These are phyloP conservation scores for Trichophyton equinum DNA, from an alignment of 2,329 filamentous ascomycete genomes.

Conservation along the genomic window DNA sequence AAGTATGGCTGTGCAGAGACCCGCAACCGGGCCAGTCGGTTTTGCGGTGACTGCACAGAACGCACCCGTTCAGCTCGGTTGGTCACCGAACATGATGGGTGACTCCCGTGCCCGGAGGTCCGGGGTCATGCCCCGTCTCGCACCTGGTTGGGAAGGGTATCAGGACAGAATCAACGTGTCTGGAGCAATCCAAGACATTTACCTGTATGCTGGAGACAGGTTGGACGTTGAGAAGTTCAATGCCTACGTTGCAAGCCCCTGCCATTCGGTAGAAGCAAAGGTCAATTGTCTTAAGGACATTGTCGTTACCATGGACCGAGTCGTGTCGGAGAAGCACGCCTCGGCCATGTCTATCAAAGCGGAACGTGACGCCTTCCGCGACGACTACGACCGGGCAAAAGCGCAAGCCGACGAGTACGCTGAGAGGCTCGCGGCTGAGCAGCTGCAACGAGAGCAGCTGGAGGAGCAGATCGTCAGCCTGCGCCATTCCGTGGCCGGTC, in stretches of 20 bases:
- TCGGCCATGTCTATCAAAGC: not conserved
- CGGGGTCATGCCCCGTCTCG: not conserved
- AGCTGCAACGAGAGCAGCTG: not conserved
- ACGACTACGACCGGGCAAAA: not conserved
- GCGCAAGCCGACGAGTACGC: slow-evolving; percentile 1
- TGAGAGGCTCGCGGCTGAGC: slow-evolving; percentile 1
- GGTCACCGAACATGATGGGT: not conserved
- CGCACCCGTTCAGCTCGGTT: not conserved
- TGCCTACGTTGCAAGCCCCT: not conserved
- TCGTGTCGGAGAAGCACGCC: not conserved
- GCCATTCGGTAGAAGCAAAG: not conserved
- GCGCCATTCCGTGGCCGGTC: not conserved
- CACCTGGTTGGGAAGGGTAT: slow-evolving; percentile 1
- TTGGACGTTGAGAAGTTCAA: slow-evolving; percentile 2
- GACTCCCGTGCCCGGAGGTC: not conserved
- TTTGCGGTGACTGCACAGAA: slow-evolving; percentile 4
- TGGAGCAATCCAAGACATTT: slow-evolving; percentile 1
- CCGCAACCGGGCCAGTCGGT: not conserved
- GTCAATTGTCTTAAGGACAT: not conserved
- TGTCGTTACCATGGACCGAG: not conserved
- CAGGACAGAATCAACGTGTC: slow-evolving; percentile 1
- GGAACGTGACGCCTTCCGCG: slow-evolving; percentile 3
- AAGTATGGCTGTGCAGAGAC: slow-evolving; percentile 1
- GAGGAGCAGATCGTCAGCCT: slow-evolving; percentile 1
- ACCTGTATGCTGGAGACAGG: not conserved